These are phyloP conservation scores for Trichosporon sp. DNA, from an alignment of 1,284 basidiomycete genomes.

Conservation along the genomic window DNA sequence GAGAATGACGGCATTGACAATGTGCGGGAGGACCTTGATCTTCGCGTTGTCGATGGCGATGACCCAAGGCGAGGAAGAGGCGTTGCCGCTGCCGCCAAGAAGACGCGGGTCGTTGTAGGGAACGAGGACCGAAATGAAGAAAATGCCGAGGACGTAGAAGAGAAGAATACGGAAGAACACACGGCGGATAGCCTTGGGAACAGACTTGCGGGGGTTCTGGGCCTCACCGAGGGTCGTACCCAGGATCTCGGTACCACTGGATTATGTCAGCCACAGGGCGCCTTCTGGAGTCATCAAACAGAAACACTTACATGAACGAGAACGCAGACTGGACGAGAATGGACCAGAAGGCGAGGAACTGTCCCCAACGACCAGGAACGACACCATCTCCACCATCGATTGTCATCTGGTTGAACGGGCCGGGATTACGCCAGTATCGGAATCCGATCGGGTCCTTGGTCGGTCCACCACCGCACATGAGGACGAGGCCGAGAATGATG, in stretches of 20 bases:
- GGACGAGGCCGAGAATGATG: conserved; percentile 60
- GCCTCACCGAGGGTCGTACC: conserved; percentile 57
- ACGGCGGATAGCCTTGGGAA: conserved; percentile 69
- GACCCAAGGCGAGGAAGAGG: conserved; percentile 63
- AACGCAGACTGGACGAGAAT: conserved; percentile 73
- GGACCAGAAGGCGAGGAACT: conserved; percentile 63
- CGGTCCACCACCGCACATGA: conserved; percentile 66
- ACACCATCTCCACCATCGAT: conserved; percentile 16
- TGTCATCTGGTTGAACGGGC: conserved; percentile 32
- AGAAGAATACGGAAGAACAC: conserved; percentile 73
- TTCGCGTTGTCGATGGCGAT: conserved; percentile 73
- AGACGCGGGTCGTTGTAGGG: conserved; percentile 62
- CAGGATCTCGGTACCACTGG: conserved; percentile 75
- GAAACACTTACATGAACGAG: too few species aligned
- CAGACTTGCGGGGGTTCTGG: conserved; percentile 67
- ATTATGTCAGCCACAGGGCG: too few species aligned
- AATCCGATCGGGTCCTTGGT: conserved; percentile 46
- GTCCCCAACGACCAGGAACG: conserved; percentile 48
- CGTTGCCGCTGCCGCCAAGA: conserved; percentile 53
- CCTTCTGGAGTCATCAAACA: too few species aligned
- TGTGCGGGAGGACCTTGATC: conserved; percentile 58
- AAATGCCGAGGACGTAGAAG: conserved; percentile 55
- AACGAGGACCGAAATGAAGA: conserved; percentile 66
- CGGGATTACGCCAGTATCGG: conserved; percentile 62
- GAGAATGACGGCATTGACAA: conserved; percentile 54